Conservation (phyloP, 2,329 filamentous ascomycete species). For the Monosporascus ibericus region DNA sequence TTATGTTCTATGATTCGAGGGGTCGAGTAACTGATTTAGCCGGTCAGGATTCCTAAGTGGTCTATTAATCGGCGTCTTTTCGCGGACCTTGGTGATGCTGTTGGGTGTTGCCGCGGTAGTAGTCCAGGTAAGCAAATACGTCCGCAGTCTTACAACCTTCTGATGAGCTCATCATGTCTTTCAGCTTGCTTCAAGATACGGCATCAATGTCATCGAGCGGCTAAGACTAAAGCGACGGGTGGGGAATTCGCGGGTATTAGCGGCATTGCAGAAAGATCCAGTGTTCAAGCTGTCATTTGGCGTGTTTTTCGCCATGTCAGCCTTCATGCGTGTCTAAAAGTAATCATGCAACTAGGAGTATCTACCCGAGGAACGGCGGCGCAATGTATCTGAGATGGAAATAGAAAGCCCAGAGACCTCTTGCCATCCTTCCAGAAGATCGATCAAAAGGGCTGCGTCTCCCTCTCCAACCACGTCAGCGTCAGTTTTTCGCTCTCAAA, state of each 20-base stretch:
- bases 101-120: background rate
- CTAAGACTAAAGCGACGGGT: slow-evolving; percentile 25
- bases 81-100: slow-evolving; percentile 61
- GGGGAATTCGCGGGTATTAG: slow-evolving; percentile 35
- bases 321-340: slow-evolving; percentile 45
- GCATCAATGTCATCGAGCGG: slow-evolving; percentile 26
- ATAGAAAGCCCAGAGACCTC: slow-evolving; percentile 1
- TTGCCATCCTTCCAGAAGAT: background rate
- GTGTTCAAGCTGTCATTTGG: slow-evolving; percentile 66
- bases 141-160: background rate
- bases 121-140: slow-evolving; percentile 48
- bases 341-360: background rate
- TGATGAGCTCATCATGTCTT: background rate
- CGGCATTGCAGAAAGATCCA: slow-evolving; percentile 49
- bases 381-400: slow-evolving; percentile 1
- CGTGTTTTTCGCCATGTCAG: slow-evolving; percentile 65
- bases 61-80: slow-evolving; percentile 63
- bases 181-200: slow-evolving; percentile 28
- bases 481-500: slow-evolving; percentile 70
- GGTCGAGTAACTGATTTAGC: background rate
- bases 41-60: slow-evolving; percentile 54
- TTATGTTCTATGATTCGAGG: background rate
- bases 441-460: slow-evolving; percentile 61
- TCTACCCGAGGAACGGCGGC: too few relatives aligned
- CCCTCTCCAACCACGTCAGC: slow-evolving; percentile 75